Evolutionary conservation across 2,329 filamentous ascomycete genomes (phyloP).

Genomic region (Colletotrichum sublineola): DNA sequence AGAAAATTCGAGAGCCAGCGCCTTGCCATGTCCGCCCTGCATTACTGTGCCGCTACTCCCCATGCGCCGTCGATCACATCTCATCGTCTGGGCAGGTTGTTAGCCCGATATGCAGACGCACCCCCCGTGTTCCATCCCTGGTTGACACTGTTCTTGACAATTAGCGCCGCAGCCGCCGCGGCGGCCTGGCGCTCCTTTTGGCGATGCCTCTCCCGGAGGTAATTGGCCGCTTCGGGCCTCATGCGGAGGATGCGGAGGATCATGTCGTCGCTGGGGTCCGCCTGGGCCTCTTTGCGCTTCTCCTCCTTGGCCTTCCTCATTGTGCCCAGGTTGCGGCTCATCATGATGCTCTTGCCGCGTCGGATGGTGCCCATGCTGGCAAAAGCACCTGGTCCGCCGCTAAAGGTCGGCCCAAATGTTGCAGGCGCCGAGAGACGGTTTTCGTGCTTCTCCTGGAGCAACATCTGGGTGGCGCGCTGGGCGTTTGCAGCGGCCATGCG

Average conservation of each 20-base stretch:
- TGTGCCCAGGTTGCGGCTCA: conserved; percentile 92
- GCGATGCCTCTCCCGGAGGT: conserved; percentile 89
- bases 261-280: conserved; percentile 98
- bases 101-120: conserved; percentile 59
- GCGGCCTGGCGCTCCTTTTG: conserved; percentile 95
- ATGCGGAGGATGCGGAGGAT: conserved; percentile 95
- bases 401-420: conserved; percentile 63
- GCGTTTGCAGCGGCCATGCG: conserved; percentile 92
- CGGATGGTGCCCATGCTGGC: conserved; percentile 78
- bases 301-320: conserved; percentile 97
- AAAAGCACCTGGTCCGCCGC: conserved; percentile 63
- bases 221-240: conserved; percentile 88
- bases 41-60: not conserved
- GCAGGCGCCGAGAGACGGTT: conserved; percentile 76
- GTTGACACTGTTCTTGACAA: conserved; percentile 89
- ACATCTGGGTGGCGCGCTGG: conserved; percentile 79
- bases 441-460: conserved; percentile 57
- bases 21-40: conserved; percentile 19
- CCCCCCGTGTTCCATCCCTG: conserved; percentile 66
- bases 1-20: conserved; percentile 9
- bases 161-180: conserved; percentile 90
- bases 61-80: conserved; percentile 19
- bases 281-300: conserved; percentile 94
- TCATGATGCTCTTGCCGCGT: conserved; percentile 86
- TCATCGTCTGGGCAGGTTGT: conserved; percentile 63